phyloP scores from a whole-genome alignment of 1,284 basidiomycete species.

The Boletus semigastroideus region DNA sequence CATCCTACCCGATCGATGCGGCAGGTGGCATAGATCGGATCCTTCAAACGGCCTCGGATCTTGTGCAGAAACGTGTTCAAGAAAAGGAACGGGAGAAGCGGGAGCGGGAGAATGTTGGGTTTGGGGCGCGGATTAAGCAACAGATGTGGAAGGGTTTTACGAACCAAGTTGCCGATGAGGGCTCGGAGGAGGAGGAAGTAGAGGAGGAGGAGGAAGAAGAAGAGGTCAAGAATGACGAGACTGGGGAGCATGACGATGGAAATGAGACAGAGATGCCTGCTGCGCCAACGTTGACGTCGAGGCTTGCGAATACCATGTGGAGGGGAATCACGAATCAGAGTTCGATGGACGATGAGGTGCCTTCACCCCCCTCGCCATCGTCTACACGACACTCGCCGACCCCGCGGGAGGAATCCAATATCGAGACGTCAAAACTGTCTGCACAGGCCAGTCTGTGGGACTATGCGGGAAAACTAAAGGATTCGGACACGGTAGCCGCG shows the following conservation, averaged over 20 bases:
- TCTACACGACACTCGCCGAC: conserved; percentile 35
- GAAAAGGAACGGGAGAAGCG: conserved; percentile 32
- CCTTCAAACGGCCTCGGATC: conserved; percentile 64
- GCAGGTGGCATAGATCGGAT: conserved; percentile 69
- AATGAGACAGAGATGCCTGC: conserved; percentile 44
- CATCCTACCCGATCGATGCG: conserved; percentile 58
- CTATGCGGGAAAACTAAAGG: conserved; percentile 71
- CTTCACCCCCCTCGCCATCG: conserved; percentile 48
- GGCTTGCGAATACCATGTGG: conserved; percentile 64
- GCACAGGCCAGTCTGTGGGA: conserved; percentile 49
- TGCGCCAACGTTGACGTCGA: conserved; percentile 47
- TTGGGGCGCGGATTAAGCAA: conserved; percentile 57
- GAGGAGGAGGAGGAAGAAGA: conserved; percentile 24
- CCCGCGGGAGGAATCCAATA: conserved; percentile 18
- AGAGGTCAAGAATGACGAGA: conserved; percentile 35
- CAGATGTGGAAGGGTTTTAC: conserved; percentile 69
- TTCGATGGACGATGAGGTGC: conserved; percentile 53
- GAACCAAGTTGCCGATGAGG: conserved; percentile 44
- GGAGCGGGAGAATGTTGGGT: conserved; percentile 38
- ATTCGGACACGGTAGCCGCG: conserved; percentile 67
- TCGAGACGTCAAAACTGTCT: conserved; percentile 9
- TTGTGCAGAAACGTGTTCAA: conserved; percentile 50
- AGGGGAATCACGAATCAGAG: conserved; percentile 73
- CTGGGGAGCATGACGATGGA: conserved; percentile 39
- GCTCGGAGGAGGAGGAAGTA: conserved; percentile 29